Evolutionary conservation across 768 basidiomycete species (phyloP), one percentile per base, ranked within the genome.

Genomic region (Butyriboletus loyo): DNA sequence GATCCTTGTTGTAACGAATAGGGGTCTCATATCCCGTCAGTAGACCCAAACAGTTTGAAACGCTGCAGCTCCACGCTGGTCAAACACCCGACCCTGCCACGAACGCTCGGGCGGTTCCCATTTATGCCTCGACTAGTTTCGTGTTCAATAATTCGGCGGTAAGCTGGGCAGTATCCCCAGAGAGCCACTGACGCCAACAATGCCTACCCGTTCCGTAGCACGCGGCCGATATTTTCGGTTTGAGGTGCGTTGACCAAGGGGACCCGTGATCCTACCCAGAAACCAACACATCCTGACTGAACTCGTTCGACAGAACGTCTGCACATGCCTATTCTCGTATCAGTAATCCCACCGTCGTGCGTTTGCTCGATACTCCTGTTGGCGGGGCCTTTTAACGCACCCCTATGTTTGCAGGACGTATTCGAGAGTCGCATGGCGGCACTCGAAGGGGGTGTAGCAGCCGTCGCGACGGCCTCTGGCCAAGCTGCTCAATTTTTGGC

Each of bases 381-480:
- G 7, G 17, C 22, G 4, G 8, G 11, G 2, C 13, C 39, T 13
- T 30, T 3, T 53, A 25, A 46, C 17, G n/a, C 15, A 37, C 21
- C 10, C 0, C 7, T 7, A 8, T 17, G 0, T 25, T 14, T 35
- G 15, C 35, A 87, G 86, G 85, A 84, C 50, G 85, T 90, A 1
- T 89, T 92, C 57, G 90, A 92, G 67, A 78, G 84, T 50, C 82
- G 89, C 7, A 84, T 91, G 25, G 84, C 87, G 5, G 86, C 86
- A 0, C 76, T 92, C n/a, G 90, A 92, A 66, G 86, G 87, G 11
- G 90, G 90, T 24, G 75, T 73, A 2, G 88, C 87, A 1, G 89
- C 89, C 7, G 77, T 92, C 4, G 89, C 89, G 3, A 77, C 84
- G 0, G 72, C 87, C 4, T 86, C 85, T 49, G 90, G 89, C 0